phyloP scores from a whole-genome alignment of 805 yeast species.

The Sporopachydermia lactativora region DNA sequence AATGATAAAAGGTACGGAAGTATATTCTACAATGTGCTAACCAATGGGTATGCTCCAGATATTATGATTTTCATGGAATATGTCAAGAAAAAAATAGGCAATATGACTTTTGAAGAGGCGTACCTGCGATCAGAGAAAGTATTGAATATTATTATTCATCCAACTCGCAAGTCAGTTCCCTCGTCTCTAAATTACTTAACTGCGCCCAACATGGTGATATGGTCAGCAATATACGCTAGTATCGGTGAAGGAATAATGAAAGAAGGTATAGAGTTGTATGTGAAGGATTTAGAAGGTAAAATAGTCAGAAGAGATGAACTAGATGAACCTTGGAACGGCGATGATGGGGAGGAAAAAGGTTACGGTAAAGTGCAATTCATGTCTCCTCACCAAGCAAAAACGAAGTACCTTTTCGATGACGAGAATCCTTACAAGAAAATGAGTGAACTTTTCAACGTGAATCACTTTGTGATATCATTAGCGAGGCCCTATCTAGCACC shows the following conservation, averaged over 20 bases:
- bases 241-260: conserved; percentile 47
- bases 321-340: conserved; percentile 8
- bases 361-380: conserved; percentile 14
- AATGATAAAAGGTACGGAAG: conserved; percentile 50
- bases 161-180: conserved; percentile 58
- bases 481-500: conserved; percentile 95
- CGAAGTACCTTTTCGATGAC: conserved; percentile 24
- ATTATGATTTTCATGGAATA: conserved; percentile 65
- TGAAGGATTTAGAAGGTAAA: conserved; percentile 38
- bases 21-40: conserved; percentile 58
- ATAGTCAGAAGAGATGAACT: conserved; percentile 18
- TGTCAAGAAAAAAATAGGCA: conserved; percentile 63
- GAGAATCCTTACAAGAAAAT: conserved; percentile 74
- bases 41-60: conserved; percentile 79
- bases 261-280: conserved; percentile 42
- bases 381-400: conserved; percentile 33
- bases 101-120: conserved; percentile 88
- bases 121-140: conserved; percentile 65
- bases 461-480: conserved; percentile 79
- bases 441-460: conserved; percentile 88
- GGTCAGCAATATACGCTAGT: conserved; percentile 80
- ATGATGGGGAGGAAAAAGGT: conserved; percentile 10
- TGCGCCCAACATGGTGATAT: conserved; percentile 79
- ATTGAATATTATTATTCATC: conserved; percentile 75
- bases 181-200: conserved; percentile 76